These are phyloP conservation scores for Coprinellus micaceus DNA, from an alignment of 768 basidiomycete genomes.

Conservation along the genomic window DNA sequence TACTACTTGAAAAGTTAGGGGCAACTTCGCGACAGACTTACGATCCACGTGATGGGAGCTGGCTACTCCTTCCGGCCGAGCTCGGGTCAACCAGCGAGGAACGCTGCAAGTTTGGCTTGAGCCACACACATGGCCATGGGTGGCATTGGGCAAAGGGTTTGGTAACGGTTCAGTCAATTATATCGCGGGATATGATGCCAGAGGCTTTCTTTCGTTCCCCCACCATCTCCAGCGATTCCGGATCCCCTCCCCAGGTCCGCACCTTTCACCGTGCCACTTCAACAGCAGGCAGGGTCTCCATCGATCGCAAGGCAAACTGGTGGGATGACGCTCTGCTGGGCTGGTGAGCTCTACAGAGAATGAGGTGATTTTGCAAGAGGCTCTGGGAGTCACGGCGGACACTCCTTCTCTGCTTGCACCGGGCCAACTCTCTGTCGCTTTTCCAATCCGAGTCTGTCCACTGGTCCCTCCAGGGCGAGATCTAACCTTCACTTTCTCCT, in stretches of 20 bases:
- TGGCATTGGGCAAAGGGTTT: constrained; percentile 12
- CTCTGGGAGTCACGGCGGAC: background rate
- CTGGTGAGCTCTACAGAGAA: background rate
- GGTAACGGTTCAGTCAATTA: background rate
- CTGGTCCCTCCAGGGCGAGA: background rate
- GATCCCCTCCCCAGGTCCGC: too few species aligned
- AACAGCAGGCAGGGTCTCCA: background rate
- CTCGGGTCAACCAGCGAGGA: background rate
- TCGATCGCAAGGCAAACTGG: background rate
- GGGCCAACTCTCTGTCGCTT: background rate
- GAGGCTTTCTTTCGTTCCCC: constrained; percentile 3
- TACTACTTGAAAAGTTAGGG: too few species aligned
- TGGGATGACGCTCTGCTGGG: too few species aligned
- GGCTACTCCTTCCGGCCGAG: background rate
- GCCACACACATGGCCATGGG: constrained; percentile 6
- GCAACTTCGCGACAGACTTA: too few species aligned
- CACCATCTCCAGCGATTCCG: background rate
- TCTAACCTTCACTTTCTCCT: background rate
- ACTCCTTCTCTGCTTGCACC: background rate
- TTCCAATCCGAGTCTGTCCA: background rate
- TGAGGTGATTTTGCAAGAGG: constrained; percentile 1
- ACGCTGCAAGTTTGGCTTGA: background rate
- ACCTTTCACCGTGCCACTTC: background rate
- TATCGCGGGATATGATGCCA: background rate
- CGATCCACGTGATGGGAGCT: constrained; percentile 2